phyloP scores from a whole-genome alignment of 176 grass and related monocot species.

The Bolboschoenus planiculmis region DNA sequence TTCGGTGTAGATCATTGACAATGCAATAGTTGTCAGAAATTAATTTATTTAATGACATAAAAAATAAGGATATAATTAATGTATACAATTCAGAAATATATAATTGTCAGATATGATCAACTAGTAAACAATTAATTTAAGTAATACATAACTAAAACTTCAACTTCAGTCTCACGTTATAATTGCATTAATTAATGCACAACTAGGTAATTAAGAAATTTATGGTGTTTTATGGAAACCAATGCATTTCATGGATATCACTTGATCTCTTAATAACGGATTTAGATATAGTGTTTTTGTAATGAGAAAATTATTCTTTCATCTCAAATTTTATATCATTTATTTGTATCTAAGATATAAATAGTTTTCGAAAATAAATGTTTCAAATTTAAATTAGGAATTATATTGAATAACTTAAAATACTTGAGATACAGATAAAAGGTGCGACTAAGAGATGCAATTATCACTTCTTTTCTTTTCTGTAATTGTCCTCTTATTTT shows the following conservation, averaged over 20 bases:
- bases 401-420: no score
- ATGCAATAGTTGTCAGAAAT: not conserved
- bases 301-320: no score
- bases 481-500: no score
- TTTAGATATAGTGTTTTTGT: no score
- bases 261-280: no score
- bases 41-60: not conserved
- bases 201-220: not conserved
- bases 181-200: not conserved
- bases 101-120: not conserved
- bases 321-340: no score
- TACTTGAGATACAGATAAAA: no score
- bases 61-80: not conserved
- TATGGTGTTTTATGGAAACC: not conserved
- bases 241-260: not conserved
- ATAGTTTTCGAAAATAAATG: no score
- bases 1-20: not conserved
- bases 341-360: no score
- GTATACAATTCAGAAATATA: not conserved
- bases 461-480: no score
- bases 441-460: no score
- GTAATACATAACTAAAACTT: not conserved
- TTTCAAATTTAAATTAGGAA: no score
- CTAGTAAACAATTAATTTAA: not conserved
- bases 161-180: not conserved